Base-by-base conservation (phyloP, 441 rosid species). In the Erodium moschatum region DNA sequence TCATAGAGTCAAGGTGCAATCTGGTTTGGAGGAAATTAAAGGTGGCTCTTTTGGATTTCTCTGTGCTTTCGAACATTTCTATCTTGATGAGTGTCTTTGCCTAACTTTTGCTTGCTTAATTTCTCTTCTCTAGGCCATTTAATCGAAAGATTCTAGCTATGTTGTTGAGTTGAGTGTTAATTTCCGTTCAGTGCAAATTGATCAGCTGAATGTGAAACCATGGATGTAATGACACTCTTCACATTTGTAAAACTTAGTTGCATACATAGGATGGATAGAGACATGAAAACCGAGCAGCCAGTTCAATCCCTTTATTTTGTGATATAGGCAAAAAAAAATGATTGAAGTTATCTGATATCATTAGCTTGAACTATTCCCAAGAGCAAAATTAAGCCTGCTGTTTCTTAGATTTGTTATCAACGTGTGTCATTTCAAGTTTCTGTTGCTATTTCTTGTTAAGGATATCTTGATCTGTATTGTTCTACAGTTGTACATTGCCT, bases 21-120 rank as follows among this genome's bases (percentile, higher is more conserved):
- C 82, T 67, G 78, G 81, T 66, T 65, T 77, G 29, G 85, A 78
- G 73, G 86, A 80, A 69, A 78, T 82, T 13, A 83, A 76, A 81
- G 89, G 89, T 83, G 60, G 6, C 67, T 69, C 1, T 18, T 24
- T 2, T 42, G 11, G 20, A 8, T 48, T 21, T 33, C 58, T 63
- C 24, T 65, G 18, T 21, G 44, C 20, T 48, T 13, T 12, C 56
- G 0, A 1, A 44, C 2, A 44, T 18, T 10, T 24, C 7, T 5
- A 13, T 60, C 15, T 20, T 11, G 12, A 33, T 35, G 3, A 12
- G 15, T 8, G 38, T 24, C 12, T 40, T 15, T 60, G 29, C 18
- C 19, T 33, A 3, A 7, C 12, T 21, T 72, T 46, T 31, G 50
- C 44, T 58, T 62, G 67, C 64, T 21, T 44, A 0, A 38, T 40